Evolutionary conservation across 208 protist species (phyloP).

Genomic region (Acanthamoeba lenticulata): DNA sequence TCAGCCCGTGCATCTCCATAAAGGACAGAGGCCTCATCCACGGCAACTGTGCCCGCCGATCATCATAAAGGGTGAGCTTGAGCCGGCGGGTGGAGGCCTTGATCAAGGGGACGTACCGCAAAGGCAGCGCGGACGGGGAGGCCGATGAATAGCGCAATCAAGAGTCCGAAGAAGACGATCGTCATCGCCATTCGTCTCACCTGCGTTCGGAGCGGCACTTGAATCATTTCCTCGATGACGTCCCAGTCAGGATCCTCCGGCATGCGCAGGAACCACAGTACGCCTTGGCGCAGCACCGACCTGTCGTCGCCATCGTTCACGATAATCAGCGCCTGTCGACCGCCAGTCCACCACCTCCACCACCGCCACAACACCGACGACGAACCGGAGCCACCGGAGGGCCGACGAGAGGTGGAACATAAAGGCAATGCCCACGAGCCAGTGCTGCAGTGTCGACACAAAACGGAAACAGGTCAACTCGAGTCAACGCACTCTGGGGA

Average conservation of each 20-base stretch:
- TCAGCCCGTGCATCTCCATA: neutral
- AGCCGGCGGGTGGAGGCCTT: no score
- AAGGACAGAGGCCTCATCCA: neutral
- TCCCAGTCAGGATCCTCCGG: neutral
- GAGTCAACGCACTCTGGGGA: neutral
- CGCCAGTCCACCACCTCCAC: no score
- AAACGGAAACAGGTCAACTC: neutral
- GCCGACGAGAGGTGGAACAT: neutral
- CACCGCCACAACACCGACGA: neutral
- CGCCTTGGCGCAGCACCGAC: neutral
- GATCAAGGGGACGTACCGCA: neutral
- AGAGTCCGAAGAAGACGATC: neutral
- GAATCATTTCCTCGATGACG: conserved; percentile 2
- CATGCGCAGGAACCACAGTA: conserved; percentile 32
- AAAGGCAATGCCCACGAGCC: neutral
- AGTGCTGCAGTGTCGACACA: neutral
- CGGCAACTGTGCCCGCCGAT: neutral
- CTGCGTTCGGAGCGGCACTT: neutral
- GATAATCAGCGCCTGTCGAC: no score
- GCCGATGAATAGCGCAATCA: neutral
- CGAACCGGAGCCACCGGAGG: neutral
- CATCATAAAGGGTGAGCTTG: neutral
- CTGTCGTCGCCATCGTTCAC: neutral
- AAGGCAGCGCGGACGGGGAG: neutral
- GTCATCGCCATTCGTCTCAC: neutral